phyloP scores from a whole-genome alignment of 2,329 filamentous ascomycete genomes.

The Phaeosphaeria sp. region DNA sequence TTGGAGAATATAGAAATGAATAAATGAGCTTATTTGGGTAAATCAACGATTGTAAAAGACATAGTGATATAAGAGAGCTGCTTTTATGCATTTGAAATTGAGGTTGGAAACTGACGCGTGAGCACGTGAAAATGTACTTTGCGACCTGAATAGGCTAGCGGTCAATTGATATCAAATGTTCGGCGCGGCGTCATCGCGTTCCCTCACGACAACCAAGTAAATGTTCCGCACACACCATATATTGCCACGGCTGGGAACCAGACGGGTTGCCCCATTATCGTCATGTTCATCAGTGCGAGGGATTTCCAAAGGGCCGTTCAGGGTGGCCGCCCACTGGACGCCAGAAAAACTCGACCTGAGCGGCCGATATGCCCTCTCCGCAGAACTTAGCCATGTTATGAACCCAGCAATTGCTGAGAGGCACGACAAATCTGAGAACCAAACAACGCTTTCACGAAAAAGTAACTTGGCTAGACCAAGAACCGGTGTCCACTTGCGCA shows the following conservation, averaged over 20 bases:
- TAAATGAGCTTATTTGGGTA: no score
- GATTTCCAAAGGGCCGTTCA: no score
- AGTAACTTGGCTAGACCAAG: neutral
- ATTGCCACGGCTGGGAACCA: neutral
- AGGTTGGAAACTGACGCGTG: no score
- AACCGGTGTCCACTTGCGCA: conserved; percentile 19
- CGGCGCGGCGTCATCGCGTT: neutral
- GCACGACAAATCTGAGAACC: no score
- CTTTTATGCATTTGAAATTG: no score
- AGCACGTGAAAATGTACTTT: neutral
- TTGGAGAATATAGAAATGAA: no score
- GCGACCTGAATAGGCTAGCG: neutral
- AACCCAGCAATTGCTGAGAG: no score
- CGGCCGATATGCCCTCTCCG: neutral
- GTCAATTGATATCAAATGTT: neutral
- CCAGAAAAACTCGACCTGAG: neutral
- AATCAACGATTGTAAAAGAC: no score
- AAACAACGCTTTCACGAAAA: neutral
- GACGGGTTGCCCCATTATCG: neutral
- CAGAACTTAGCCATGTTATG: neutral
- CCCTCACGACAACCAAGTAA: neutral
- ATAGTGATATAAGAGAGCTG: no score
- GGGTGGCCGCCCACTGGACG: neutral
- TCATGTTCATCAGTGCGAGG: neutral
- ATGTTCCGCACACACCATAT: neutral